Conservation (phyloP, 805 yeast genomes). For the Candida anglica region DNA sequence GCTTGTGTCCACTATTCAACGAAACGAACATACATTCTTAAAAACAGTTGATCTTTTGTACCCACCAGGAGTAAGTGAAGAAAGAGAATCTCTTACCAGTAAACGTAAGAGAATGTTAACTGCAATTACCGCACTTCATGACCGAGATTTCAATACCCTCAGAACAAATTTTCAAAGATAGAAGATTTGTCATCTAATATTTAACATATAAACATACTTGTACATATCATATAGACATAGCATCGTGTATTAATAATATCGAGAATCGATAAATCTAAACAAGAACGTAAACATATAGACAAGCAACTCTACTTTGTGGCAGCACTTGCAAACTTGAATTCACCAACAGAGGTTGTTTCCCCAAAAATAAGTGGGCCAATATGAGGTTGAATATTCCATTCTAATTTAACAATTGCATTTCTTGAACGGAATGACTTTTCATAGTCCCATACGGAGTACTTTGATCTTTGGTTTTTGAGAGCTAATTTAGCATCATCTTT, state of each 20-base stretch:
- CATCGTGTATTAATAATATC: too few relatives aligned
- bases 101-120: slow-evolving; percentile 20
- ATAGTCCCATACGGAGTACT: slow-evolving; percentile 87
- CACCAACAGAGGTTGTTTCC: slow-evolving; percentile 27
- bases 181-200: not conserved
- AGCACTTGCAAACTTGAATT: slow-evolving; percentile 27
- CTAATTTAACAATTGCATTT: slow-evolving; percentile 64
- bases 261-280: too few relatives aligned
- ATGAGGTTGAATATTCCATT: slow-evolving; percentile 92
- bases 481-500: slow-evolving; percentile 56
- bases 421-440: slow-evolving; percentile 57
- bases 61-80: slow-evolving; percentile 13
- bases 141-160: not conserved
- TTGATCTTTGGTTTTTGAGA: slow-evolving; percentile 53
- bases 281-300: too few relatives aligned
- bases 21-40: slow-evolving; percentile 18
- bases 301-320: too few relatives aligned
- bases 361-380: slow-evolving; percentile 81
- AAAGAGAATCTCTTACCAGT: slow-evolving; percentile 15
- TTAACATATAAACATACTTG: not conserved
- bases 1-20: slow-evolving; percentile 14
- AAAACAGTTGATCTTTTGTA: slow-evolving; percentile 14
- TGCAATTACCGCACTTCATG: slow-evolving; percentile 14
- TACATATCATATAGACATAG: too few relatives aligned
- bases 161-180: not conserved